phyloP scores from a whole-genome alignment of 2,329 filamentous ascomycete species.

The Ophioceras dolichostomum region DNA sequence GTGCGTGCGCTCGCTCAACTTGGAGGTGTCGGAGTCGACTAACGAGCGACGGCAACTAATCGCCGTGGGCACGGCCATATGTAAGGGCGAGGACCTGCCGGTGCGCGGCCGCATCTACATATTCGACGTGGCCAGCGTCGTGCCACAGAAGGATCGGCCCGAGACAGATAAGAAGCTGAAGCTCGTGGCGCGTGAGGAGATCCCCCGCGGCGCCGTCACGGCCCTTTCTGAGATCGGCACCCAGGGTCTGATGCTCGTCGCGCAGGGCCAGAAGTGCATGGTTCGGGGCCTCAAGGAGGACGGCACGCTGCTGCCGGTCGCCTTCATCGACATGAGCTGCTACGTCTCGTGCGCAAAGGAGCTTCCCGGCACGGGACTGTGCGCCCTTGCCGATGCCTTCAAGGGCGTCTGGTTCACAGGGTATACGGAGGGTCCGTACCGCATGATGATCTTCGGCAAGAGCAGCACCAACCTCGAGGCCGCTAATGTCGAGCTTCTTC shows the following conservation, averaged over 20 bases:
- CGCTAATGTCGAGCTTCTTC: constrained; percentile 74
- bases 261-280: constrained; percentile 96
- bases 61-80: constrained; percentile 71
- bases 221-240: constrained; percentile 74
- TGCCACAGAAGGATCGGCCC: constrained; percentile 73
- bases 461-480: constrained; percentile 68
- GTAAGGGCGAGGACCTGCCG: constrained; percentile 83
- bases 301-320: constrained; percentile 80
- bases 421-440: constrained; percentile 94
- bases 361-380: constrained; percentile 71
- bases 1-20: constrained; percentile 68
- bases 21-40: constrained; percentile 85
- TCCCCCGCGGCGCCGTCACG: constrained; percentile 83
- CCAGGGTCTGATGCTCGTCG: constrained; percentile 77
- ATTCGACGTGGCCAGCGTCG: constrained; percentile 83
- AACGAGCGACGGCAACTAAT: constrained; percentile 76
- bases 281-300: constrained; percentile 93
- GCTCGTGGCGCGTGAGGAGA: constrained; percentile 77
- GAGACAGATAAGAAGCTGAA: constrained; percentile 82
- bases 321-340: constrained; percentile 95
- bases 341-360: constrained; percentile 81
- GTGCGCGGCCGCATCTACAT: constrained; percentile 78
- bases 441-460: constrained; percentile 87
- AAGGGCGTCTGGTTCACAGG: constrained; percentile 95
- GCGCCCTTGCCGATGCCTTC: constrained; percentile 77